Evolutionary conservation across 768 basidiomycete genomes (phyloP).

Genomic region (Coprinopsis cinerea): DNA sequence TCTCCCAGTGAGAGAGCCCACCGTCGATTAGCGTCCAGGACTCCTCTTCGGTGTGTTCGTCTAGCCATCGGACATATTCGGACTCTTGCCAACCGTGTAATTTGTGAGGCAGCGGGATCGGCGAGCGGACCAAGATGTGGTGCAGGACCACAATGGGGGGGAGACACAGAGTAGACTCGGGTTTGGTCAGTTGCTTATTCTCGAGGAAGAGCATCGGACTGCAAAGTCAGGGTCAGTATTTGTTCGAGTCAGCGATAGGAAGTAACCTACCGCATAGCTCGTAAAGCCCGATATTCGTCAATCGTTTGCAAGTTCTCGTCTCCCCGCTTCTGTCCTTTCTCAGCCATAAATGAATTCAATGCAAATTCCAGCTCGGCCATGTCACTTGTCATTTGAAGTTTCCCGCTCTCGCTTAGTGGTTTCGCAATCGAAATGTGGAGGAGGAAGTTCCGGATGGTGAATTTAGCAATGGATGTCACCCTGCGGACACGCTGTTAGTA

Average conservation of each 20-base stretch:
- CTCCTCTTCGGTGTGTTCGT: conserved; percentile 82
- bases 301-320: conserved; percentile 60
- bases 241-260: not conserved
- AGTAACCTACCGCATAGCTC: conserved; percentile 72
- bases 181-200: conserved; percentile 58
- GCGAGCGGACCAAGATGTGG: conserved; percentile 86
- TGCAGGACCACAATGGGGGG: conserved; percentile 86
- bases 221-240: conserved; percentile 4
- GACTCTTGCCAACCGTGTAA: conserved; percentile 92
- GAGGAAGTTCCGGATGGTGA: conserved; percentile 81
- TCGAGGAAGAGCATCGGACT: conserved; percentile 91
- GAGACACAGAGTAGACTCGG: conserved; percentile 67
- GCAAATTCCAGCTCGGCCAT: conserved; percentile 97
- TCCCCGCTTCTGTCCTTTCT: conserved; percentile 51
- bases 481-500: conserved; percentile 26
- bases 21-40: conserved; percentile 76
- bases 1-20: conserved; percentile 75
- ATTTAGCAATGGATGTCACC: conserved; percentile 63
- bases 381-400: conserved; percentile 90
- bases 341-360: conserved; percentile 69
- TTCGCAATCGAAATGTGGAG: conserved; percentile 90
- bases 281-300: conserved; percentile 80
- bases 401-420: conserved; percentile 88
- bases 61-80: conserved; percentile 95
- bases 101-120: conserved; percentile 79